Percentiles rank a stretch among this genome's conserved stretches.
Conservation (phyloP, 2,329 filamentous ascomycete species). For the Fusarium sp. region DNA sequence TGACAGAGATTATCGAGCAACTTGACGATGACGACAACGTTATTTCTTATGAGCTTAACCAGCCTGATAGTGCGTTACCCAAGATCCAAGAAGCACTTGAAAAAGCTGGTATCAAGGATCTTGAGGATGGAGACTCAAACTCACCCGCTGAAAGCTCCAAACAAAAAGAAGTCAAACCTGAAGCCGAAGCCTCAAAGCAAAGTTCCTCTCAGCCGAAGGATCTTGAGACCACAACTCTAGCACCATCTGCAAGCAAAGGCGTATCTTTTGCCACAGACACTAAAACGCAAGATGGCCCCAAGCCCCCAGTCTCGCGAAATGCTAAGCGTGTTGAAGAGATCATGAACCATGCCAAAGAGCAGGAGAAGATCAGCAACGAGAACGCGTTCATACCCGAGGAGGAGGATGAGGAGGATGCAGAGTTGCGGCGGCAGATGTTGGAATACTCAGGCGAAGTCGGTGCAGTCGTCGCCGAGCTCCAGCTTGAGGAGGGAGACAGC, state of each 20-base stretch:
- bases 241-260: conserved; percentile 62
- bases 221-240: conserved; percentile 12
- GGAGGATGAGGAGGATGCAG: conserved; percentile 85
- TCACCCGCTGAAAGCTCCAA: conserved; percentile 5
- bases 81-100: conserved; percentile 79
- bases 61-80: conserved; percentile 75
- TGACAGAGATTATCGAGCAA: conserved; percentile 93
- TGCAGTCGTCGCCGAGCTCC: conserved; percentile 90
- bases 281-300: conserved; percentile 59
- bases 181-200: conserved; percentile 8
- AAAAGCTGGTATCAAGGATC: conserved; percentile 78
- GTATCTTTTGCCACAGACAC: conserved; percentile 75
- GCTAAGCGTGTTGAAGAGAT: conserved; percentile 67
- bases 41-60: conserved; percentile 74
- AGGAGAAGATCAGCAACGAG: conserved; percentile 62
- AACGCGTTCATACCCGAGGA: conserved; percentile 74
- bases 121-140: conserved; percentile 42
- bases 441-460: conserved; percentile 92
- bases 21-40: conserved; percentile 92
- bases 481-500: conserved; percentile 78
- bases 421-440: conserved; percentile 87
- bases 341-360: conserved; percentile 68
- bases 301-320: conserved; percentile 56
- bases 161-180: conserved; percentile 6
- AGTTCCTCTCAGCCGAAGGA: conserved; percentile 2